A percentile compares a stretch with the other conserved stretches of the same genome.
These are phyloP conservation scores for Suillus sp. DNA, from an alignment of 768 basidiomycete genomes.

Conservation along the genomic window DNA sequence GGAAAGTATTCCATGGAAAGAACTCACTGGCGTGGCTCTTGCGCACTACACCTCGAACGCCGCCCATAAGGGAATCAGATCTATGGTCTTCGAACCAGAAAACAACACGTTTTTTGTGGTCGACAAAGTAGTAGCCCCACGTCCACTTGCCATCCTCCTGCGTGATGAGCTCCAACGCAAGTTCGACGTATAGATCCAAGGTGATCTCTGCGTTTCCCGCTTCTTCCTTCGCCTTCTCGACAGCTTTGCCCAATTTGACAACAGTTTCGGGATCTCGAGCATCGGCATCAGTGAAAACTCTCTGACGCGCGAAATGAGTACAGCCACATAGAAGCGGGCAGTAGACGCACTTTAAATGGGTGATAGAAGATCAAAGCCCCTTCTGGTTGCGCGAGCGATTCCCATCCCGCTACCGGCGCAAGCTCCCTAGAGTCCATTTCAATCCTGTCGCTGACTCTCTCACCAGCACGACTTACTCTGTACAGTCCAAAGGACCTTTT, in stretches of 20 bases:
- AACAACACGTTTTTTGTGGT: conserved; percentile 42
- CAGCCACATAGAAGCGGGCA: too few species aligned
- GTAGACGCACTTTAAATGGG: conserved; percentile 36
- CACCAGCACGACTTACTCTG: not conserved
- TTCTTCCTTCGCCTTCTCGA: not conserved
- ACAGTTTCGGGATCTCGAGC: not conserved
- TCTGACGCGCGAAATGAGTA: conserved; percentile 2
- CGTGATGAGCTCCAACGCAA: conserved; percentile 14
- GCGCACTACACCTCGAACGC: conserved; percentile 41
- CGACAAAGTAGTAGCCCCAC: conserved; percentile 45
- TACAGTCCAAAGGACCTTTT: conserved; percentile 2
- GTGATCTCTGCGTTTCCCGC: not conserved
- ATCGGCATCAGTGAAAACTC: conserved; percentile 17
- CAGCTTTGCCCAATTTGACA: not conserved
- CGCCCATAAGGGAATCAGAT: conserved; percentile 31
- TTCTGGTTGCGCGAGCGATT: conserved; percentile 50
- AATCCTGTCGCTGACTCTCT: not conserved
- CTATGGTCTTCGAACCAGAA: conserved; percentile 50
- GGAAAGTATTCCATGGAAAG: not conserved
- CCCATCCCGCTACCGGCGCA: conserved; percentile 38
- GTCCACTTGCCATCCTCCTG: not conserved
- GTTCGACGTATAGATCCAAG: conserved; percentile 3
- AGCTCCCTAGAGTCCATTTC: not conserved
- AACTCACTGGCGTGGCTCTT: conserved; percentile 43
- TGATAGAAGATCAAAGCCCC: conserved; percentile 58